Evolutionary conservation across 257 asterid genomes (phyloP).

Genomic region (Solanum corneliomulleri): DNA sequence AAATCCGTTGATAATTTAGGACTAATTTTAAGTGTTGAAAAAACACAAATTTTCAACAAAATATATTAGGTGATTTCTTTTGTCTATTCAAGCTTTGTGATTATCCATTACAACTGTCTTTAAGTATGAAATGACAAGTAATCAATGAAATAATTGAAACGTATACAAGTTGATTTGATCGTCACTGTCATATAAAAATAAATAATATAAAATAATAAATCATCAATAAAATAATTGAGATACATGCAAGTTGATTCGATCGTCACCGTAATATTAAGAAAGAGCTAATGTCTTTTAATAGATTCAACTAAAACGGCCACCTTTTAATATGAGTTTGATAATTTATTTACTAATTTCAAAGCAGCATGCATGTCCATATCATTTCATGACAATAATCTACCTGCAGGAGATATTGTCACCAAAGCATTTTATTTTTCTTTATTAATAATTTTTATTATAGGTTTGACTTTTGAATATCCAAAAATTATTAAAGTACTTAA

Average conservation of each 20-base stretch:
- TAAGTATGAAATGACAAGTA: background rate
- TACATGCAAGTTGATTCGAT: accelerated
- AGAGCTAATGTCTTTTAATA: background rate
- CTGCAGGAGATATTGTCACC: background rate
- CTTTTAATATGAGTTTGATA: background rate
- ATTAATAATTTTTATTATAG: no score
- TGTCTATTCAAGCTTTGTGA: accelerated
- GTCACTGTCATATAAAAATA: accelerated
- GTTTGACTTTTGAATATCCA: background rate
- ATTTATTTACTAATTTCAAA: background rate
- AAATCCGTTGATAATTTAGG: background rate
- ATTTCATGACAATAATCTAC: background rate
- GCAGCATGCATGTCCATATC: background rate
- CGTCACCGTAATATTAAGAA: background rate
- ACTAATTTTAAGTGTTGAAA: background rate
- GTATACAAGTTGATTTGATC: accelerated
- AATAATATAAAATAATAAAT: accelerated
- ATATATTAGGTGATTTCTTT: background rate
- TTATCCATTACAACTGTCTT: background rate
- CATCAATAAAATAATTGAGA: accelerated
- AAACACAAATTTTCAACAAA: background rate
- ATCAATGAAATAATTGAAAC: background rate
- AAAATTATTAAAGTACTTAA: background rate
- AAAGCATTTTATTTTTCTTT: background rate
- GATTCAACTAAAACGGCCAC: background rate